Conservation (phyloP, 2,329 filamentous ascomycete species). For the Fusarium caatingaense region DNA sequence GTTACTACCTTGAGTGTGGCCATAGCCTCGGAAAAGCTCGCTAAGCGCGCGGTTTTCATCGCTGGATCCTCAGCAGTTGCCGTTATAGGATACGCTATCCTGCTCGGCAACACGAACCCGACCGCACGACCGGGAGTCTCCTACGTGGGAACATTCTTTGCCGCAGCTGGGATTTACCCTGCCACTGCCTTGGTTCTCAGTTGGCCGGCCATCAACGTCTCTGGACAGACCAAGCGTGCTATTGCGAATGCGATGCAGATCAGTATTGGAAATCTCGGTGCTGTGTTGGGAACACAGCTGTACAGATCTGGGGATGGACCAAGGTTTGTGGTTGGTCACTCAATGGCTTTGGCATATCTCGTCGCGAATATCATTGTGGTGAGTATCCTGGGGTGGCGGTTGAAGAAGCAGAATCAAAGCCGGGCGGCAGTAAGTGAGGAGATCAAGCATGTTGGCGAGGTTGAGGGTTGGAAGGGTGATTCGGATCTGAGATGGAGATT, state of each 20-base stretch:
- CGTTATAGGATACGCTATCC: conserved; percentile 71
- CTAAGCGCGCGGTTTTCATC: conserved; percentile 72
- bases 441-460: conserved; percentile 61
- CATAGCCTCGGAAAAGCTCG: conserved; percentile 67
- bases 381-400: conserved; percentile 61
- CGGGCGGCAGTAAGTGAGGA: conserved; percentile 59
- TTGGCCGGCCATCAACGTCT: conserved; percentile 79
- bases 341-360: conserved; percentile 73
- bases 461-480: conserved; percentile 70
- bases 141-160: conserved; percentile 71
- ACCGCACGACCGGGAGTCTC: conserved; percentile 63
- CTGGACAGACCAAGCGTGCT: conserved; percentile 75
- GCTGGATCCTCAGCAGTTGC: conserved; percentile 67
- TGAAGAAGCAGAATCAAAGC: conserved; percentile 68
- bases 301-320: conserved; percentile 71
- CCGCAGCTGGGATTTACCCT: conserved; percentile 75
- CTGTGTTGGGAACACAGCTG: conserved; percentile 76
- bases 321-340: conserved; percentile 73
- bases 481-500: conserved; percentile 75
- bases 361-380: conserved; percentile 68
- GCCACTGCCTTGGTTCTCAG: conserved; percentile 71
- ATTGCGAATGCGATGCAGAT: conserved; percentile 78
- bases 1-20: conserved; percentile 68
- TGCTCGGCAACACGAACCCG: conserved; percentile 64
- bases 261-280: conserved; percentile 75